Evolutionary conservation across 768 basidiomycete species (phyloP).

Genomic region (Dioszegia hungarica): DNA sequence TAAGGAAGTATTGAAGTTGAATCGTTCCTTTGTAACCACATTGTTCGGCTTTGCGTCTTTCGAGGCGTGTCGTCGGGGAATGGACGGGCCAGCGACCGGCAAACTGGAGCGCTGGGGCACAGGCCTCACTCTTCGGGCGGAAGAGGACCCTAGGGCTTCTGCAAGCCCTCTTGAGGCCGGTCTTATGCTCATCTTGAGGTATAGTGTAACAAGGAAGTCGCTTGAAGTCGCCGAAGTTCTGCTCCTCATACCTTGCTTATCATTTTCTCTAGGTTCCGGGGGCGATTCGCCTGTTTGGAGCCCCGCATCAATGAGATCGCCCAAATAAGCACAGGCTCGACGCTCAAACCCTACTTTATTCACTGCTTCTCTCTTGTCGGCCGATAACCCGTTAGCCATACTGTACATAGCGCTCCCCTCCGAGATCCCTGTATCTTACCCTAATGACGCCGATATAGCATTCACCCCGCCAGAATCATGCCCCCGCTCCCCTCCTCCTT

Average conservation of each 20-base stretch:
- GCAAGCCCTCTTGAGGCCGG: neutral
- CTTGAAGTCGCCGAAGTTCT: too few species aligned
- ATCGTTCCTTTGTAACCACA: slow-evolving; percentile 24
- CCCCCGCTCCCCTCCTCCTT: neutral
- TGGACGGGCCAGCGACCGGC: neutral
- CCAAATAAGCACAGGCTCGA: too few species aligned
- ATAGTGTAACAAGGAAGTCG: neutral
- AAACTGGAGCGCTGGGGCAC: too few species aligned
- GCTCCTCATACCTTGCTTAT: too few species aligned
- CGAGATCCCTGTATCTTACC: too few species aligned
- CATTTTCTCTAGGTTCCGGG: neutral
- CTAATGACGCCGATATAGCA: neutral
- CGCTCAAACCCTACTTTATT: too few species aligned
- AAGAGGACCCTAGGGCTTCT: neutral
- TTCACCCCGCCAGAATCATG: neutral
- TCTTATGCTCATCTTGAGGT: neutral
- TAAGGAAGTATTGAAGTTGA: slow-evolving; percentile 46
- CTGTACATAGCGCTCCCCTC: neutral
- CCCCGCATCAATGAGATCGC: too few species aligned
- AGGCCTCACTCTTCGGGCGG: too few species aligned
- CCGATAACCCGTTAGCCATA: neutral
- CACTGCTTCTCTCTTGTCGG: neutral
- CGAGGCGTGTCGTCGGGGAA: neutral
- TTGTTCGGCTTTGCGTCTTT: slow-evolving; percentile 9
- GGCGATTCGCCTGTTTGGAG: neutral